Conservation (phyloP, 2,329 filamentous ascomycete genomes). For the Talaromyces sp. region DNA sequence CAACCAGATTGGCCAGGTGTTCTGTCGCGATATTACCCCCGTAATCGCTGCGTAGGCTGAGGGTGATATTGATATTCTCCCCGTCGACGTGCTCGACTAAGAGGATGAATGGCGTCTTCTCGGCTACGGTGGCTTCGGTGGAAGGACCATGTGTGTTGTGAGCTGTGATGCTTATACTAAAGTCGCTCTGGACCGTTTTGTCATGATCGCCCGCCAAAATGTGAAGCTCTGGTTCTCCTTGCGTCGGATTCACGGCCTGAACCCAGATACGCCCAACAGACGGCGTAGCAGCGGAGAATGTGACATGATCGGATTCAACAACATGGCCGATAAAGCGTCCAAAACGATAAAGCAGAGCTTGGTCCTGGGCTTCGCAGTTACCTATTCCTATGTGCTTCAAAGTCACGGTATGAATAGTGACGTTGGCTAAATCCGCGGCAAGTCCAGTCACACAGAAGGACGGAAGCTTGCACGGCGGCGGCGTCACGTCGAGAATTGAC, state of each 20-base stretch:
- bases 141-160: background rate
- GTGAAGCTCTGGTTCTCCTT: background rate
- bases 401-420: background rate
- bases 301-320: background rate
- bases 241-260: background rate
- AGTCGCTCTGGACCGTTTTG: background rate
- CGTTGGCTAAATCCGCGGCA: background rate
- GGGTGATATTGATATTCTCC: background rate
- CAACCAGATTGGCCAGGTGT: background rate
- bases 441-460: background rate
- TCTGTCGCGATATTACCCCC: background rate
- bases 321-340: slow-evolving; percentile 4
- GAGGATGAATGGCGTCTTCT: background rate
- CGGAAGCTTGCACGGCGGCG: slow-evolving; percentile 4
- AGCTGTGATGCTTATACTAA: background rate
- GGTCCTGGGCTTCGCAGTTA: background rate
- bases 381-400: background rate
- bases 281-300: background rate
- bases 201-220: background rate
- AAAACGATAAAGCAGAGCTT: slow-evolving; percentile 5
- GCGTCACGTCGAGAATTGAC: background rate
- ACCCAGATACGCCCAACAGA: background rate
- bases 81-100: background rate
- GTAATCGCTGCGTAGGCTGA: slow-evolving; percentile 2
- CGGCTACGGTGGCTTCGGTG: background rate